These are phyloP conservation scores for Paraconiothyrium brasiliense DNA, from an alignment of 2,329 filamentous ascomycete species.

Conservation along the genomic window DNA sequence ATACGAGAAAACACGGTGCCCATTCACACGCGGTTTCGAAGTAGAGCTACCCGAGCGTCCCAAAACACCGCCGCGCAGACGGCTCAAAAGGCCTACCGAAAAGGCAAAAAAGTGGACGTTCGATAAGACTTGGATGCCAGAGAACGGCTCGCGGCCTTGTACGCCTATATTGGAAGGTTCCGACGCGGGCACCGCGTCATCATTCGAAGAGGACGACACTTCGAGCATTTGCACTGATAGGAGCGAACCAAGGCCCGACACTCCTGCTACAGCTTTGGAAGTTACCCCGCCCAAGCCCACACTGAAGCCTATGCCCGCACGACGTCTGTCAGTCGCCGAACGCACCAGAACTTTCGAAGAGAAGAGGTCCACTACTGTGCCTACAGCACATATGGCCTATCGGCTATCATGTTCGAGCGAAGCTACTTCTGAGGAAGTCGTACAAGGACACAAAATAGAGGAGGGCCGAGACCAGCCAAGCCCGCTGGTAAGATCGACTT, in stretches of 20 bases:
- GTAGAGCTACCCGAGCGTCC: conserved; percentile 76
- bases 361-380: conserved; percentile 39
- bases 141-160: conserved; percentile 47
- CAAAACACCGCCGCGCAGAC: conserved; percentile 70
- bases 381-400: conserved; percentile 18
- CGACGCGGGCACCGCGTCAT: conserved; percentile 41
- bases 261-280: conserved; percentile 32
- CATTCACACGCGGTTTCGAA: conserved; percentile 80
- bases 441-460: conserved; percentile 18
- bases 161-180: conserved; percentile 42
- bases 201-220: conserved; percentile 47
- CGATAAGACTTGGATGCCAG: conserved; percentile 58
- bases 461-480: conserved; percentile 21
- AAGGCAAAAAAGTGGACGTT: conserved; percentile 62
- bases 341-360: conserved; percentile 44
- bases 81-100: conserved; percentile 68
- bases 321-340: conserved; percentile 41
- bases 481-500: conserved; percentile 18
- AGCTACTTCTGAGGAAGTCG: conserved; percentile 31
- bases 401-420: conserved; percentile 30
- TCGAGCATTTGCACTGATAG: conserved; percentile 45
- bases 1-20: conserved; percentile 89
- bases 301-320: conserved; percentile 20
- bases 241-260: conserved; percentile 37
- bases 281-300: conserved; percentile 23